Base-by-base conservation (phyloP, 305 asterid species). In the Fraxinus platypoda region DNA sequence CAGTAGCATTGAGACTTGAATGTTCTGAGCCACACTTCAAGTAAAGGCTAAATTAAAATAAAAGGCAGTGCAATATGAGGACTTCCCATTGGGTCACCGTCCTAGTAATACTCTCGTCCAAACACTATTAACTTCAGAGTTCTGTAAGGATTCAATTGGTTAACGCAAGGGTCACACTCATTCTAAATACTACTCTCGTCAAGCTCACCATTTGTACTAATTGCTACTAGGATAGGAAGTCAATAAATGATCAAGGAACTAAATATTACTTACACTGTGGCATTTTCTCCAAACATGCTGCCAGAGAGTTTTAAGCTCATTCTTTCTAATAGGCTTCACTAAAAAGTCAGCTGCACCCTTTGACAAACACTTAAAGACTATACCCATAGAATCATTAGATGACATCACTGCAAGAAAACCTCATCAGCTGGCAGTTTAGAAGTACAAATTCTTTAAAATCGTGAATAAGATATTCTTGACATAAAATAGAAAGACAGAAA, bases 231-330 rank as follows among this genome's bases (percentile, higher is more conserved):
- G 75, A 71, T 71, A 31, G 21, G 75, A 71, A 71, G 75, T 71
- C 41, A 31, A 71, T 30, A 71, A 71, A 71, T 71, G 38, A 13
- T 71, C 23, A 30, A 71, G 25, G 41, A 71, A 71, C 38, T 31
- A 64, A 68, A 68, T 49, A 21, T 1, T 28, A 90, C 98, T 91
- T 86, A 93, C 95, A 82, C 93, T 93, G 81, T 92, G 95, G 88
- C 98, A 93, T 88, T 95, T 89, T 87, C 98, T 90, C 98, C 98
- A 94, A 34, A 93, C 92, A 41, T 94, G 98, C 90, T 93, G 97
- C 98, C 98, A 94, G 66, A 94, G 93, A 87, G 87, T 93, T 88
- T 94, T 93, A 81, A 94, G 94, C 90, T 93, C 97, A 84, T 94
- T 94, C 90, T 94, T 94, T 70, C 98, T 88, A 82, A 94, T 88